Evolutionary conservation across 129 eudicot genomes (phyloP).

Genomic region (Cynara cardunculus): DNA sequence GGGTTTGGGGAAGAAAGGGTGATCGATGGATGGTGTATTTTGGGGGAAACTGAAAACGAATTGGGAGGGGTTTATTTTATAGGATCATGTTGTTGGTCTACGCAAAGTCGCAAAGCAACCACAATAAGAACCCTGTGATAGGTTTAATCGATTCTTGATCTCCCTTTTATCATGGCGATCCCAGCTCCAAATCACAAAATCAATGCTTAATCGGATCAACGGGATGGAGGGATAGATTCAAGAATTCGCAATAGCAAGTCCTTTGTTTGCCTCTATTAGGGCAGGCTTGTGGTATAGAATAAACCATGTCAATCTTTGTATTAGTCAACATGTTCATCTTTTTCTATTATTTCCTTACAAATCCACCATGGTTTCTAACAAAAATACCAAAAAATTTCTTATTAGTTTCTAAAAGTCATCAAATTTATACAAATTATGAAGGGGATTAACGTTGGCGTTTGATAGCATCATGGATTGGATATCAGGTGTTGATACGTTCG

Average conservation of each 20-base stretch:
- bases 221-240: constrained; percentile 1
- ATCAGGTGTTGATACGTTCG: too few species aligned
- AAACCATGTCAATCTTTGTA: constrained; percentile 17
- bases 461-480: too few species aligned
- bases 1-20: constrained; percentile 8
- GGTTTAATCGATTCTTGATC: constrained; percentile 12
- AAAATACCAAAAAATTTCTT: not conserved
- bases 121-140: not conserved
- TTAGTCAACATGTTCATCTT: constrained; percentile 5
- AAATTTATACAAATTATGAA: not conserved
- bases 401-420: too few species aligned
- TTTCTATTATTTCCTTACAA: not conserved
- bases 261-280: constrained; percentile 13
- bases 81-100: constrained; percentile 20
- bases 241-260: not conserved
- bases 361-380: not conserved
- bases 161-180: constrained; percentile 17
- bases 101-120: constrained; percentile 13
- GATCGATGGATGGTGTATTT: constrained; percentile 14
- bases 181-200: constrained; percentile 1
- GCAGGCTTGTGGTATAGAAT: constrained; percentile 22
- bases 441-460: too few species aligned
- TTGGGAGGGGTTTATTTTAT: constrained; percentile 21
- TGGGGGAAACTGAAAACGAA: not conserved
- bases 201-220: not conserved